Evolutionary conservation across 208 protist species (phyloP).

Genomic region (Porcisia deanei): DNA sequence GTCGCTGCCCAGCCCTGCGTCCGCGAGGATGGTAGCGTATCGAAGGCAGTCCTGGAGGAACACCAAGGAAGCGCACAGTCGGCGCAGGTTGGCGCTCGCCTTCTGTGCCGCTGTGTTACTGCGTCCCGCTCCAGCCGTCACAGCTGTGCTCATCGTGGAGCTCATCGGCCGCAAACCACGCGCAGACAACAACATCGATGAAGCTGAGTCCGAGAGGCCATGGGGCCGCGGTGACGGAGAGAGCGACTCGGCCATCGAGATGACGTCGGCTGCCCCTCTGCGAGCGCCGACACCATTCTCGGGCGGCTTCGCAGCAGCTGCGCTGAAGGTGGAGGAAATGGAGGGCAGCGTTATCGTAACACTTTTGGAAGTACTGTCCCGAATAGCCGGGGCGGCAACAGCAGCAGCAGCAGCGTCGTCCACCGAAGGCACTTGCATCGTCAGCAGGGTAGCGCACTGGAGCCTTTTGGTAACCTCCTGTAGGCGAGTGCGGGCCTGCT

Average conservation of each 20-base stretch:
- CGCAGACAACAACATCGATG: conserved; percentile 3
- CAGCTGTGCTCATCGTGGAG: background rate
- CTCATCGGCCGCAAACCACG: background rate
- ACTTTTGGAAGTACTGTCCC: background rate
- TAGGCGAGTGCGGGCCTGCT: conserved; percentile 21
- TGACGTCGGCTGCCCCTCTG: conserved; percentile 2
- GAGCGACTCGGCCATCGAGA: background rate
- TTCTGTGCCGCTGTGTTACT: conserved; percentile 1
- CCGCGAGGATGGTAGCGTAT: conserved; percentile 20
- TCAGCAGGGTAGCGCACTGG: conserved; percentile 17
- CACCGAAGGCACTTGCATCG: conserved; percentile 12
- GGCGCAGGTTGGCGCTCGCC: conserved; percentile 16
- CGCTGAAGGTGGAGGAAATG: background rate
- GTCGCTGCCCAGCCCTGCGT: conserved; percentile 26
- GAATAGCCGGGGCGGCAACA: background rate
- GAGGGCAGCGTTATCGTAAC: background rate
- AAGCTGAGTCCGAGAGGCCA: background rate
- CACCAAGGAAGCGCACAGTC: conserved; percentile 19
- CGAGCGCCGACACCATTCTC: too few relatives aligned
- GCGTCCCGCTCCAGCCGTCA: background rate
- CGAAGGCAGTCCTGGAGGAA: conserved; percentile 28
- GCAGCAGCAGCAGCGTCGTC: background rate
- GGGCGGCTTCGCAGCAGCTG: background rate
- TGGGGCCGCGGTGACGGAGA: background rate
- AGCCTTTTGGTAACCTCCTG: conserved; percentile 21